Conservation (phyloP, 768 basidiomycete species). For the Phlegmacium glaucopus region DNA sequence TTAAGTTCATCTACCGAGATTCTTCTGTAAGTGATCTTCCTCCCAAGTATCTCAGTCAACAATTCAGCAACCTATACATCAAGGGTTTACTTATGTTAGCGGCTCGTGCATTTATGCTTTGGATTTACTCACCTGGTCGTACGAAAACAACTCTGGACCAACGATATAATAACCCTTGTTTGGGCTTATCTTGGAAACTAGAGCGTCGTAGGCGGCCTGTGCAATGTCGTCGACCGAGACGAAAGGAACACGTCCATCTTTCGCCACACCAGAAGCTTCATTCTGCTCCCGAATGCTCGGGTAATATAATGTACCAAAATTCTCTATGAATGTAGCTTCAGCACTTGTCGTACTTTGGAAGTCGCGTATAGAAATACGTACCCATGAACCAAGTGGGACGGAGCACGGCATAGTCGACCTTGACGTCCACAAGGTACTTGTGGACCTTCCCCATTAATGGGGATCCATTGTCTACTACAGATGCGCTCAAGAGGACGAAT, state of each 20-base stretch:
- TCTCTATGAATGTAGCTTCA: too few relatives aligned
- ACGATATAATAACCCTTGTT: conserved; percentile 2
- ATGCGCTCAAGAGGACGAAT: conserved; percentile 23
- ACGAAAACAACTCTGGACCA: conserved; percentile 5
- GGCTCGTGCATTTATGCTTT: background rate
- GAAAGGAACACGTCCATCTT: conserved; percentile 17
- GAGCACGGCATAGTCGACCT: conserved; percentile 24
- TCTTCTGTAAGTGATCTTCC: conserved; percentile 17
- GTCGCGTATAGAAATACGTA: too few relatives aligned
- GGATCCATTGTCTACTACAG: conserved; percentile 10
- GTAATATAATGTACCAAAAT: background rate
- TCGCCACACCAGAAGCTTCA: conserved; percentile 12
- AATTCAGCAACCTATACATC: conserved; percentile 16
- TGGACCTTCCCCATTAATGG: background rate
- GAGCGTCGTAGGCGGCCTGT: conserved; percentile 20
- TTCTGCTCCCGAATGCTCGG: conserved; percentile 7
- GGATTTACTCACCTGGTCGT: conserved; percentile 3
- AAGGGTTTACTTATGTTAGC: background rate
- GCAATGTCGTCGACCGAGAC: conserved; percentile 26
- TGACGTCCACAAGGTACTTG: conserved; percentile 9
- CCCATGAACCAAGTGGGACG: conserved; percentile 29
- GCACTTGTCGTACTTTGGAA: too few relatives aligned
- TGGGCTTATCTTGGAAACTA: conserved; percentile 11
- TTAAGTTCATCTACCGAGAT: conserved; percentile 10
- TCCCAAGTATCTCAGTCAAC: conserved; percentile 18